Evolutionary conservation across 768 basidiomycete genomes (phyloP), one percentile per base, ranked within the genome.

Genomic region (Tricholoma bakamatsutake): DNA sequence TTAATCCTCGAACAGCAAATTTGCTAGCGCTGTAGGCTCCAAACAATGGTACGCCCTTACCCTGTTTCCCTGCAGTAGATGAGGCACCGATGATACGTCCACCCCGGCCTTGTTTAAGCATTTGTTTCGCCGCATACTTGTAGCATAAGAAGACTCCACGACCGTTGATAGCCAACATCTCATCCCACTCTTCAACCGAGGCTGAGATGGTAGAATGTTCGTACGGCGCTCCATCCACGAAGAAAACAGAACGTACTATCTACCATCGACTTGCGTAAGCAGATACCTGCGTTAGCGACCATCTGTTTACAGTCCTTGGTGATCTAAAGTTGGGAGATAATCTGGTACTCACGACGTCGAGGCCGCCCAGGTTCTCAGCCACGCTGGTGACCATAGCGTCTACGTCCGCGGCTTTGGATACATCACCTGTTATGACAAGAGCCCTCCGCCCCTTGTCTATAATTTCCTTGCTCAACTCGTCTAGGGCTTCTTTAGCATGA

Each of bases 11-110:
- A 18, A 66, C 57, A 3, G 64, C 62, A 53, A 63, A 65, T 53
- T 66, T 66, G 8, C 59, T 52, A 9, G 57, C 56, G 18, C 53
- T 50, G 53, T 66, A 66, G 7, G 64, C 58, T 12, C 47, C 40
- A 18, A 48, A 35, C 33, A 53, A 17, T 1, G 17, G 28, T 27
- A 43, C 52, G 7, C 18, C 42, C 13, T 12, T 50, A 71, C 79
- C 78, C 70, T 64, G 59, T 53, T 71, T 72, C 2, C 73, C 77
- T 1, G 66, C 67, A 0, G 69, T 61, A 4, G 77, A 77, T 0
- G 62, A 67, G 10, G 73, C 73, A 7, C 73, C 75, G 24, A 76
- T 69, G 28, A 76, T 70, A n/a, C 72, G 62, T 18, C 76, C 76
- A 1, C 76, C 76, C 18, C n/a, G n/a, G n/a, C n/a, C n/a, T n/a